Percentiles rank a stretch among this genome's conserved stretches.
phyloP scores from a whole-genome alignment of 1,284 basidiomycete genomes.

The Neotropicomus parvogracilis region DNA sequence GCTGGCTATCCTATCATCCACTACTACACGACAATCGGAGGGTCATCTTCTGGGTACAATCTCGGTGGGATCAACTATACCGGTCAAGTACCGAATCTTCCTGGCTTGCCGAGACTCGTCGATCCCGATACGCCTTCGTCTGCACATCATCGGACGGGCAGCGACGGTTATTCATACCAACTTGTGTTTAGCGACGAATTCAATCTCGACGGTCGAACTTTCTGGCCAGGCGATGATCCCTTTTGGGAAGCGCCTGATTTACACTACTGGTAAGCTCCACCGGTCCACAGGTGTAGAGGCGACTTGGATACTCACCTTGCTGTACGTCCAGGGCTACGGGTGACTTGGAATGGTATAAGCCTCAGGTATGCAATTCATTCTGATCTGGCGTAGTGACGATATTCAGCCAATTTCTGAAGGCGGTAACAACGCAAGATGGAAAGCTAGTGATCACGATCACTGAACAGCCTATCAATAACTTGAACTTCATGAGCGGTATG shows the following conservation, averaged over 20 bases:
- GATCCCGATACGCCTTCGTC: slow-evolving; percentile 66
- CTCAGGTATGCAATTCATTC: slow-evolving; percentile 43
- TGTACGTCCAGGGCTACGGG: slow-evolving; percentile 60
- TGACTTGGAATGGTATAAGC: slow-evolving; percentile 85
- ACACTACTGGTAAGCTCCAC: slow-evolving; percentile 58
- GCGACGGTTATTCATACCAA: slow-evolving; percentile 73
- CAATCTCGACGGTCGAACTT: slow-evolving; percentile 71
- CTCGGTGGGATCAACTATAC: slow-evolving; percentile 73
- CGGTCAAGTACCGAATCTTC: slow-evolving; percentile 66
- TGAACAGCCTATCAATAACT: slow-evolving; percentile 58
- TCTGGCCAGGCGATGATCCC: slow-evolving; percentile 76
- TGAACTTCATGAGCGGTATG: slow-evolving; percentile 77
- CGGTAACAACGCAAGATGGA: slow-evolving; percentile 66
- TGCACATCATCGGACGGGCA: slow-evolving; percentile 51
- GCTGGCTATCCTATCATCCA: slow-evolving; percentile 78
- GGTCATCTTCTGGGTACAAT: slow-evolving; percentile 55
- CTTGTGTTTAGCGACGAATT: slow-evolving; percentile 95
- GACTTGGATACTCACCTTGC: slow-evolving; percentile 8
- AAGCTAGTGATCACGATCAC: slow-evolving; percentile 74
- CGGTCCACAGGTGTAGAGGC: not conserved
- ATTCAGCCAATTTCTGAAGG: slow-evolving; percentile 34
- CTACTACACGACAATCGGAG: slow-evolving; percentile 38
- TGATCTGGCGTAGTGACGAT: not conserved
- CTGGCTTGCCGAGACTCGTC: slow-evolving; percentile 55
- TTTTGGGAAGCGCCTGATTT: slow-evolving; percentile 74